A percentile compares a stretch with the other conserved stretches of the same genome.
Evolutionary conservation across 495 filamentous ascomycete species (phyloP).

Genomic region (Darksidea phi): DNA sequence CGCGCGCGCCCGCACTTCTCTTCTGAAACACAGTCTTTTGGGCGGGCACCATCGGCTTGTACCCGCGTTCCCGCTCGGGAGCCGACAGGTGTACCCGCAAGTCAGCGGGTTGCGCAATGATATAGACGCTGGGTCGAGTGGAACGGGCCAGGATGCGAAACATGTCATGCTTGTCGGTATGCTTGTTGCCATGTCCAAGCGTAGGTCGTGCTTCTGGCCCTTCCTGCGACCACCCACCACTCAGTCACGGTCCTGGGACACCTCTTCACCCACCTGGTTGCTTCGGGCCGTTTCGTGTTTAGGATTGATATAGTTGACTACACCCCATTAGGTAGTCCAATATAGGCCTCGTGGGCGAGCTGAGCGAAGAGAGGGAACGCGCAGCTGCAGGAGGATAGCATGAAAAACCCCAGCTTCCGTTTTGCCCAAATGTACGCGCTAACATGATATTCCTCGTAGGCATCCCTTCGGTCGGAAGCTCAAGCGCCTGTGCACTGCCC

Average conservation of each 20-base stretch:
- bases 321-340: constrained; percentile 1
- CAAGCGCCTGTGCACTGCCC: not conserved
- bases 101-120: constrained; percentile 23
- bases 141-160: not conserved
- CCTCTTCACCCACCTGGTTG: not conserved
- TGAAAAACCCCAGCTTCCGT: not conserved
- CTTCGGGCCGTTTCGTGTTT: constrained; percentile 4
- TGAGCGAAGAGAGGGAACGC: constrained; percentile 4
- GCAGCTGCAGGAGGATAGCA: not conserved
- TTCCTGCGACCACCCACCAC: not conserved
- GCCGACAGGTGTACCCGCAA: not conserved
- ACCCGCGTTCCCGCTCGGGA: not conserved
- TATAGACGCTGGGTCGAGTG: not conserved
- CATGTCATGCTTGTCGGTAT: not conserved
- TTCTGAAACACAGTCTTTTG: not conserved
- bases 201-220: not conserved
- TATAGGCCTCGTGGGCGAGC: constrained; percentile 15
- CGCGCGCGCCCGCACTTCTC: not conserved
- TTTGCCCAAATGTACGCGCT: constrained; percentile 6
- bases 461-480: constrained; percentile 1
- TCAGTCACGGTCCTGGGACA: not conserved
- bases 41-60: not conserved
- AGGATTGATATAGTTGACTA: constrained; percentile 12
- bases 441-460: constrained; percentile 1
- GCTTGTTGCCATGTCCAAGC: no score